Base-by-base conservation (phyloP, 176 grass and related monocot species). In the Carex kokanica region DNA sequence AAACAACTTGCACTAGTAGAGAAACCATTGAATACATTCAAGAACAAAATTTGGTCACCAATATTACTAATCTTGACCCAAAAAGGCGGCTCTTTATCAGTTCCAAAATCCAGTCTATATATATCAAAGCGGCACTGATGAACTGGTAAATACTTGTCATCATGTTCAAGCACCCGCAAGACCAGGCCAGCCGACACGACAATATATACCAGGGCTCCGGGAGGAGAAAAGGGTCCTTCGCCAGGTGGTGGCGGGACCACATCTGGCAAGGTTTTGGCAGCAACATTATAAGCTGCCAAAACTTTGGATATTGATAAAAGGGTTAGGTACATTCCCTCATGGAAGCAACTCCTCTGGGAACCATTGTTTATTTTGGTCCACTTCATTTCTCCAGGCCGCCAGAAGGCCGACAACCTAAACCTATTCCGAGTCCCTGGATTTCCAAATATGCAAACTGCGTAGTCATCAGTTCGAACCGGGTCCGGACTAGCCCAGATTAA, bases 41-140 rank as follows among this genome's bases (percentile, higher is more conserved):
- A 24, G 41, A 74, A 74, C 70, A 52, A 25, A 14, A 74, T 14
- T 23, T 74, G 70, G 11, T 74, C 70, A 13, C 70, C 43, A 14
- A 74, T 74, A 23, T 12, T 74, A 74, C 8, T 74, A 38, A 79
- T 14, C 77, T 79, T 58, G 53, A 79, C 53, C 77, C 77, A 79
- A 79, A 4, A 59, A 57, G 53, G 77, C 13, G 4, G 12, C 17
- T 38, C 29, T 4, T 64, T 47, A 20, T 15, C 58, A 12, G 58
- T 12, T 64, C 38, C 57, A 64, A 81, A 81, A 43, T 64, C 79
- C n/a, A 81, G 34, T 23, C 15, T 81, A 62, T 81, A 18, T 10
- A 81, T 81, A 21, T 64, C 79, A 81, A 81, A 81, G 2, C 18
- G 15, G 25, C 8, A 81, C 18, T 27, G 8, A 23, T 81, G 16